Evolutionary conservation across 352 stramenopile genomes (phyloP).

Genomic region (Phytopythium cucurbitacearum): DNA sequence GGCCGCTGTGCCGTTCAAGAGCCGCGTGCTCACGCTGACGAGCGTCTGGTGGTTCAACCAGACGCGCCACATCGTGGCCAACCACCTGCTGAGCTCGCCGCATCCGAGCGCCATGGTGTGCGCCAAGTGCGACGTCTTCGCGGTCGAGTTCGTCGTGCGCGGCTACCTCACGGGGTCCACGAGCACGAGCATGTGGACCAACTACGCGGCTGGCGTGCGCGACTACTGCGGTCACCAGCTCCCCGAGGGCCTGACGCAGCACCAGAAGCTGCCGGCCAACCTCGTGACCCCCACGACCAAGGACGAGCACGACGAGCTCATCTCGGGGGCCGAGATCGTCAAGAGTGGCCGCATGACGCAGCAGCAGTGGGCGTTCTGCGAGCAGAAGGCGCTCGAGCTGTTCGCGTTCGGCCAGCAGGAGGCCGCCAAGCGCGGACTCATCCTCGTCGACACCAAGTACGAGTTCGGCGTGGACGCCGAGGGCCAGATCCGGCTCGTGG

Average conservation of each 20-base stretch:
- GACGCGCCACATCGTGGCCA: conserved; percentile 95
- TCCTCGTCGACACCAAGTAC: conserved; percentile 99
- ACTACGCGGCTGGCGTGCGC: conserved; percentile 95
- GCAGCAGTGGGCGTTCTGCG: conserved; percentile 95
- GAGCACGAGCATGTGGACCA: conserved; percentile 98
- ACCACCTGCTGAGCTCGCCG: conserved; percentile 94
- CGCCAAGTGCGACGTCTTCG: conserved; percentile 95
- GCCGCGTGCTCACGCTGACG: conserved; percentile 96
- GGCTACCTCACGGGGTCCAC: conserved; percentile 97
- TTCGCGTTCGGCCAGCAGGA: conserved; percentile 92
- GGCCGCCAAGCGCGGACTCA: conserved; percentile 90
- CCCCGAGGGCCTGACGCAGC: conserved; percentile 94
- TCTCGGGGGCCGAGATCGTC: conserved; percentile 93
- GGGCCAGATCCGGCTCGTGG: conserved; percentile 95
- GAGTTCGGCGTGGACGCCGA: conserved; percentile 77
- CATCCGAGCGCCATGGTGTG: conserved; percentile 95
- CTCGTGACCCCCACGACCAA: conserved; percentile 99
- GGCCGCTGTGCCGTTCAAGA: conserved; percentile 96
- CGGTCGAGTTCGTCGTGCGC: conserved; percentile 99
- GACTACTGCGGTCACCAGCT: conserved; percentile 97
- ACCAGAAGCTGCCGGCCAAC: conserved; percentile 94
- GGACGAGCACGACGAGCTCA: conserved; percentile 98
- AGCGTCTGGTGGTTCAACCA: conserved; percentile 95
- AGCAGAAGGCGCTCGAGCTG: conserved; percentile 89
- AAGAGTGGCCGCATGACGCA: conserved; percentile 93